phyloP scores from a whole-genome alignment of 2,329 filamentous ascomycete species.

The Esteya vermicola region DNA sequence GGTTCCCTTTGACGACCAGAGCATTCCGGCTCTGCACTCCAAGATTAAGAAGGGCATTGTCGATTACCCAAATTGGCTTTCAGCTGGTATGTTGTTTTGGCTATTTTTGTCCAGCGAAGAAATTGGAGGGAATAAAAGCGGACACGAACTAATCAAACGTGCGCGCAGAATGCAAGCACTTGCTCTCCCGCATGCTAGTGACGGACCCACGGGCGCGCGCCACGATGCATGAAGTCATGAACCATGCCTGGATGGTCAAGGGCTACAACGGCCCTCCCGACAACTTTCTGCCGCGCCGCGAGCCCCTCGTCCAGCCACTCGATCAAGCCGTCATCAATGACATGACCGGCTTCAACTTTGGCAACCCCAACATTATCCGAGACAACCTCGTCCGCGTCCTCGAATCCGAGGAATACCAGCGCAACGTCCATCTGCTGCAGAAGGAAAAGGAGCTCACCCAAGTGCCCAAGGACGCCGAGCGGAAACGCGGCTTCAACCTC shows the following conservation, averaged over 20 bases:
- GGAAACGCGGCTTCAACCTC: conserved; percentile 74
- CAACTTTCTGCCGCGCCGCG: conserved; percentile 71
- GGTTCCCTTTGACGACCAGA: conserved; percentile 97
- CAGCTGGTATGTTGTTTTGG: conserved; percentile 45
- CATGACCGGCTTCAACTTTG: conserved; percentile 98
- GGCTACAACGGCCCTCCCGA: conserved; percentile 78
- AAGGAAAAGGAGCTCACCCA: conserved; percentile 49
- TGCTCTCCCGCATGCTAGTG: conserved; percentile 90
- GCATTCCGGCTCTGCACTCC: conserved; percentile 93
- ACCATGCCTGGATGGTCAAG: conserved; percentile 90
- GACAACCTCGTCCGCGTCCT: conserved; percentile 72
- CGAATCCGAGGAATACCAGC: conserved; percentile 87
- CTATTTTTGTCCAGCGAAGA: too few relatives aligned
- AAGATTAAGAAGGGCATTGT: conserved; percentile 98
- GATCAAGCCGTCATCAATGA: conserved; percentile 73
- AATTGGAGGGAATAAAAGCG: too few relatives aligned
- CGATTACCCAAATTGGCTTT: conserved; percentile 90
- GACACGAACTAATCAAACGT: conserved; percentile 13
- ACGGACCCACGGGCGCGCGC: conserved; percentile 83
- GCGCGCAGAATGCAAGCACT: conserved; percentile 71
- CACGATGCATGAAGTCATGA: conserved; percentile 82
- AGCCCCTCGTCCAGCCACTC: conserved; percentile 72
- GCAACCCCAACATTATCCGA: conserved; percentile 68
- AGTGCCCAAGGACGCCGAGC: conserved; percentile 54
- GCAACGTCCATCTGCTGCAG: conserved; percentile 57